phyloP scores from a whole-genome alignment of 192 early-diverging fungal genomes.

The Rhizophagus clarus region DNA sequence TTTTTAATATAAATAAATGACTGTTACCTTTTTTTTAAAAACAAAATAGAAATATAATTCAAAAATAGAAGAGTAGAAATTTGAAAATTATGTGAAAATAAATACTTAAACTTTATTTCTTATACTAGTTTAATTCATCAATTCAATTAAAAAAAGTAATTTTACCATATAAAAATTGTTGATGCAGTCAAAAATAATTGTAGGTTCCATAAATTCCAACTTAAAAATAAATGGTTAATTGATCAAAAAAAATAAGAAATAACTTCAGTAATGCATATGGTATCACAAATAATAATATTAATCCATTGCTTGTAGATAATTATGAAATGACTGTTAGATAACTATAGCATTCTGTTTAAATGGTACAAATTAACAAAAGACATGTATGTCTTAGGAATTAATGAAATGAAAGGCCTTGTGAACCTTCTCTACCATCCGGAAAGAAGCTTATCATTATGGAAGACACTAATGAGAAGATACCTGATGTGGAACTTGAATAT shows the following conservation, averaged over 20 bases:
- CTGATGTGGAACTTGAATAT: background rate
- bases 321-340: constrained; percentile 6
- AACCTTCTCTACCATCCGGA: background rate
- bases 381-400: background rate
- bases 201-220: no score
- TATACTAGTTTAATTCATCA: background rate
- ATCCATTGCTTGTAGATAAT: background rate
- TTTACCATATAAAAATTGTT: background rate
- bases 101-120: no score
- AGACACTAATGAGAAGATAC: background rate
- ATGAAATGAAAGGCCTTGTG: background rate
- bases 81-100: no score
- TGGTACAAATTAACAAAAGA: background rate
- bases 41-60: background rate
- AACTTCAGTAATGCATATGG: background rate
- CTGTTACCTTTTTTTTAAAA: background rate
- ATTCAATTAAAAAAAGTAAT: background rate
- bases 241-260: background rate
- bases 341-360: no score
- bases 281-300: background rate
- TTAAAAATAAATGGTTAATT: no score
- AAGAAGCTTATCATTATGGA: background rate
- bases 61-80: no score
- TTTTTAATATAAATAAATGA: background rate
- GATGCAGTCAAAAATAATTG: background rate